A percentile compares a stretch with the other conserved stretches of the same genome.
These are phyloP conservation scores for Otatea glauca DNA, from an alignment of 176 grass and related monocot species.

Conservation along the genomic window DNA sequence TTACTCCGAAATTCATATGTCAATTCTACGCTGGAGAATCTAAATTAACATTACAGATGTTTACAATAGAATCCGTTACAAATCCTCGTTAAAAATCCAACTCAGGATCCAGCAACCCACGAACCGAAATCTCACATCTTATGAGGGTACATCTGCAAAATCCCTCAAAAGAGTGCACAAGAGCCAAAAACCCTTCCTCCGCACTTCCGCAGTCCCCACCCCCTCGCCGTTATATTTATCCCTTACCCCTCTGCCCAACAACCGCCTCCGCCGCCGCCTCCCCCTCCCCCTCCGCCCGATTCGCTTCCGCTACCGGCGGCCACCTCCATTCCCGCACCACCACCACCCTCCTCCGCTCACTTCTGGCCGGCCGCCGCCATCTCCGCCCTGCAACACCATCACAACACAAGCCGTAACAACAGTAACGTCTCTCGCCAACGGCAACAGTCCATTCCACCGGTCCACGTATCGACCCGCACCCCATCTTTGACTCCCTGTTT, in stretches of 20 bases:
- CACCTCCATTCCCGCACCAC: background rate
- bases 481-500: slow-evolving; percentile 39
- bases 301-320: slow-evolving; percentile 22
- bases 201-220: too few species aligned
- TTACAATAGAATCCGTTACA: too few species aligned
- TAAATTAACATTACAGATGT: background rate
- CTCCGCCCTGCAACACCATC: background rate
- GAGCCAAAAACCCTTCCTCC: slow-evolving; percentile 32
- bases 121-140: background rate
- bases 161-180: background rate
- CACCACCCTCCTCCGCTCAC: background rate
- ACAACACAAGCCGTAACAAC: background rate
- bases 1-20: background rate
- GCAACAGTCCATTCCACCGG: slow-evolving; percentile 13
- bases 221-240: slow-evolving; percentile 45
- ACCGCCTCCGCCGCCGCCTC: slow-evolving; percentile 3
- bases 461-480: slow-evolving; percentile 37
- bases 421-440: slow-evolving; percentile 15
- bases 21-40: background rate
- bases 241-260: slow-evolving; percentile 17
- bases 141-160: background rate
- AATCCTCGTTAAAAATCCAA: too few species aligned
- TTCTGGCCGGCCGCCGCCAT: background rate
- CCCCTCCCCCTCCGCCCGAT: slow-evolving; percentile 41
- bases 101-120: background rate